Evolutionary conservation across 2,329 filamentous ascomycete genomes (phyloP).

Genomic region (Celoporthe dispersa): DNA sequence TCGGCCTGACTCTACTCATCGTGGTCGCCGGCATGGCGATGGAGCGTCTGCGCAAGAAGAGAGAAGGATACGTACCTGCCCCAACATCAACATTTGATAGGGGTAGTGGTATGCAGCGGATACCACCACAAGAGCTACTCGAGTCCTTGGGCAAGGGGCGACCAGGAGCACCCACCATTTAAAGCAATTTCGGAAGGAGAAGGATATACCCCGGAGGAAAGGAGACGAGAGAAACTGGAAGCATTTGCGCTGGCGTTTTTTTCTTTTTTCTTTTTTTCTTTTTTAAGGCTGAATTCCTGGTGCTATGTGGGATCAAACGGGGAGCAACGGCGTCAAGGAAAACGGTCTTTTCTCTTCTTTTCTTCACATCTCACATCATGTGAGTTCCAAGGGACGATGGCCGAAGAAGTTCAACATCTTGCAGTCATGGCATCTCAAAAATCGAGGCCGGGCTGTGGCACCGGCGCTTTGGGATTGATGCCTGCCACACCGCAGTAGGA

Average conservation of each 20-base stretch:
- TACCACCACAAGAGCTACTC: conserved; percentile 65
- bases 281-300: conserved; percentile 12
- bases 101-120: conserved; percentile 60
- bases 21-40: conserved; percentile 76
- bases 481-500: neutral
- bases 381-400: neutral
- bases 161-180: conserved; percentile 57
- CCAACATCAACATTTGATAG: conserved; percentile 68
- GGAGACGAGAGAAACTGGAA: conserved; percentile 10
- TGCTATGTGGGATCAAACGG: conserved; percentile 19
- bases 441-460: neutral
- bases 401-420: neutral
- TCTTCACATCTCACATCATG: neutral
- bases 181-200: conserved; percentile 32
- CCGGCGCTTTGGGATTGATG: neutral
- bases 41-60: conserved; percentile 75
- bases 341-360: conserved; percentile 7
- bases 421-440: neutral
- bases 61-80: conserved; percentile 80
- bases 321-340: conserved; percentile 27
- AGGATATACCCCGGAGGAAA: conserved; percentile 20
- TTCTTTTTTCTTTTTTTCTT: conserved; percentile 1
- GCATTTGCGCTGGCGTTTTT: conserved; percentile 28
- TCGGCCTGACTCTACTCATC: conserved; percentile 77
- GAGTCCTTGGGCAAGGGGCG: conserved; percentile 56